Evolutionary conservation across 257 asterid species (phyloP), one percentile per base, ranked within the genome.

Genomic region (Fraxinus cuspidata): DNA sequence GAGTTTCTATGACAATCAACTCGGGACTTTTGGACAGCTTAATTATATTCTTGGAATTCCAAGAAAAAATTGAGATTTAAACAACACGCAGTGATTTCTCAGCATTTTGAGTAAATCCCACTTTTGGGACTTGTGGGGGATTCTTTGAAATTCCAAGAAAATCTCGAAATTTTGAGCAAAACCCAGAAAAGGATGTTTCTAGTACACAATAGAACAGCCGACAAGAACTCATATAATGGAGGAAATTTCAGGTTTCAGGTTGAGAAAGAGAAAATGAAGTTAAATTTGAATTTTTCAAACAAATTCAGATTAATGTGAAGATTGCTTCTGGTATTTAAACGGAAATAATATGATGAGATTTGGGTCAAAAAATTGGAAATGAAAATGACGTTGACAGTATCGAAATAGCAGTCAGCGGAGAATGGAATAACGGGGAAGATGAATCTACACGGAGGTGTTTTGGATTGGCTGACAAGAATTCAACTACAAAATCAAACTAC

Each of bases 341-440:
- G 2, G 40, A 28, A 29, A n/a, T 63, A 77, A 51, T 76, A 53
- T 21, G 31, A 64, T 40, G 75, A 70, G 38, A 6, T 29, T 60
- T 38, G 72, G 81, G 82, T 83, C 75, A 40, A 74, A 76, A 65
- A 67, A 66, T 76, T 37, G 23, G 72, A 79, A 74, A 58, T 58
- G 40, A 71, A 86, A 81, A 63, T 51, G 83, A 80, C 51, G 16
- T 42, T 42, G 51, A 42, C 51, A 38, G 79, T 74, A 56, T 3
- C 49, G 40, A 64, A 49, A 74, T 74, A 79, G 74, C 73, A 81
- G 81, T 82, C 84, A 75, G 79, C 83, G 83, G 44, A 79, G 76
- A 66, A 51, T 29, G 69, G 31, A 27, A 77, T 23, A 7, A 16
- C 4, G 53, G 32, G 73, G 35, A 42, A 69, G 70, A 42, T 34